Conservation (phyloP, 257 asterid genomes). For the Nicotiana paniculata region DNA sequence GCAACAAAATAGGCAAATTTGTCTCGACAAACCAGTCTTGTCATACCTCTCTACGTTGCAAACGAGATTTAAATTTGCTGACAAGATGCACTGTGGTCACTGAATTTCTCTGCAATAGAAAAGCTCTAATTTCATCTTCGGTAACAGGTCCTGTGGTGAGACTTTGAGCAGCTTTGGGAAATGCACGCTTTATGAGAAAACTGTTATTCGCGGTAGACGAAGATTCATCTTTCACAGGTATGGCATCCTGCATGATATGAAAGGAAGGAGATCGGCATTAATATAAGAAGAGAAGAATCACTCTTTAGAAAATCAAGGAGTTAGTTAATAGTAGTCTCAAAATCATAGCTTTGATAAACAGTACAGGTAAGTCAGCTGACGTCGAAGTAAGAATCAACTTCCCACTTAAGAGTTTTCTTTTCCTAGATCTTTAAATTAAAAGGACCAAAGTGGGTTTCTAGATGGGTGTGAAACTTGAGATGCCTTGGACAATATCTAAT, state of each 20-base stretch:
- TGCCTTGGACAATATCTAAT: too few relatives aligned
- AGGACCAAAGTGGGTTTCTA: too few relatives aligned
- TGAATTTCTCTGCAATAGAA: slow-evolving; percentile 50
- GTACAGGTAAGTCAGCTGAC: background rate
- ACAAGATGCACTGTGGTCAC: slow-evolving; percentile 93
- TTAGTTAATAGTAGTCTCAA: background rate
- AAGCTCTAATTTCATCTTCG: slow-evolving; percentile 86
- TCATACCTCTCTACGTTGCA: slow-evolving; percentile 69
- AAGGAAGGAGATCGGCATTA: background rate
- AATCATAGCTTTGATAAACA: background rate
- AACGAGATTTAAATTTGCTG: slow-evolving; percentile 75
- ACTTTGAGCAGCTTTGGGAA: slow-evolving; percentile 41
- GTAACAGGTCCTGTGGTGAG: slow-evolving; percentile 69
- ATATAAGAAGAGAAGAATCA: background rate
- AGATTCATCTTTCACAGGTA: slow-evolving; percentile 52
- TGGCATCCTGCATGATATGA: slow-evolving; percentile 44
- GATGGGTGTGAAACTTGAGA: too few relatives aligned
- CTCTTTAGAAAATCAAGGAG: background rate
- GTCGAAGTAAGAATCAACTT: too few relatives aligned
- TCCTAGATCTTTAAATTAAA: too few relatives aligned
- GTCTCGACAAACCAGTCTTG: background rate
- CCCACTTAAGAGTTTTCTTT: too few relatives aligned
- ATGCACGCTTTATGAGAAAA: slow-evolving; percentile 42
- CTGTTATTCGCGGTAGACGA: slow-evolving; percentile 36
- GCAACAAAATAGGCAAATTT: background rate